These are phyloP conservation scores for Fagopyrum homotropicum DNA, from an alignment of 148 eudicot genomes.

Conservation along the genomic window DNA sequence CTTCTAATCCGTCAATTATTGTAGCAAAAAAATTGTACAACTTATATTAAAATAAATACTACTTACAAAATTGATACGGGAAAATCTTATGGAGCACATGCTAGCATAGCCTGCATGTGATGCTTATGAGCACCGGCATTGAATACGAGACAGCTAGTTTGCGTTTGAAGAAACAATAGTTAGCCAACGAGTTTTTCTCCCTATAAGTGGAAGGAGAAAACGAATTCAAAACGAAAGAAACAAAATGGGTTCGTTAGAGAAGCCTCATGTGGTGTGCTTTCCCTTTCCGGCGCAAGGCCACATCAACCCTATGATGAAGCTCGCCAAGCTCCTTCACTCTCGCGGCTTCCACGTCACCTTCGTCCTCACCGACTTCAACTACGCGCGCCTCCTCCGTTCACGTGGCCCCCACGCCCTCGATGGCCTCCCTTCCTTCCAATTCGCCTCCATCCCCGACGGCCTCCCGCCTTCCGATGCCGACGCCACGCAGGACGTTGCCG, in stretches of 20 bases:
- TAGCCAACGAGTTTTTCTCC: background rate
- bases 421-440: conserved; percentile 22
- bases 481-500: conserved; percentile 16
- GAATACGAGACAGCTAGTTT: too few species aligned
- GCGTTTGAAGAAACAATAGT: too few species aligned
- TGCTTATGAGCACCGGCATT: too few species aligned
- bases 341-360: conserved; percentile 35
- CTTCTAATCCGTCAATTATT: too few species aligned
- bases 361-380: conserved; percentile 28
- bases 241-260: background rate
- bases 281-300: conserved; percentile 30
- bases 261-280: conserved; percentile 23
- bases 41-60: too few species aligned
- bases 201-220: too few species aligned
- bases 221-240: background rate
- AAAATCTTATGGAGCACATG: too few species aligned
- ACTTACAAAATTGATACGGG: too few species aligned
- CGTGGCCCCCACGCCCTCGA: conserved; percentile 11
- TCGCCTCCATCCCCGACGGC: conserved; percentile 27
- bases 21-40: too few species aligned
- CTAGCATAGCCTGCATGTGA: too few species aligned
- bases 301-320: background rate
- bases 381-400: conserved; percentile 19
- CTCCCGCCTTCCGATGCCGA: conserved; percentile 19
- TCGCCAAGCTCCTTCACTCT: conserved; percentile 21